Conservation (phyloP, 1,139 yeast species). For the Yamadazyma buinensis region DNA sequence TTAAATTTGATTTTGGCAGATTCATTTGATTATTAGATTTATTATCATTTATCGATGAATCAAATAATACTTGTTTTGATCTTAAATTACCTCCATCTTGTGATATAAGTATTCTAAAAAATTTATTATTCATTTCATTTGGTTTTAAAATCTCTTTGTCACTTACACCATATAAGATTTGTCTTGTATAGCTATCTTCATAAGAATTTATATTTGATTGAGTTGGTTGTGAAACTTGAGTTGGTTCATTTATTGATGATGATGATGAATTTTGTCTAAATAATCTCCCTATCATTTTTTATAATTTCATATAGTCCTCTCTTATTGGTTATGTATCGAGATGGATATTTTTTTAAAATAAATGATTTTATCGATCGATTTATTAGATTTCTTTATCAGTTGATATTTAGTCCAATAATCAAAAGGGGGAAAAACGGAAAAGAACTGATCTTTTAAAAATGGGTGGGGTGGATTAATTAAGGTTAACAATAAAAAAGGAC, state of each 20-base stretch:
- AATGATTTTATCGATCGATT: no score
- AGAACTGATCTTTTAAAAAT: no score
- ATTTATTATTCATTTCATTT: constrained; percentile 27
- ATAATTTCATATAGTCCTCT: no score
- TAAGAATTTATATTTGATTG: constrained; percentile 18
- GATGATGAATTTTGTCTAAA: constrained; percentile 21
- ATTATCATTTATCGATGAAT: constrained; percentile 21
- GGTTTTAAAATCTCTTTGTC: constrained; percentile 28
- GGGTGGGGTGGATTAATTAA: no score
- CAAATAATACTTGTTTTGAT: constrained; percentile 46
- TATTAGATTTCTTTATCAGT: no score
- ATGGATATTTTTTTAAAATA: no score
- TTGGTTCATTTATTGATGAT: constrained; percentile 7
- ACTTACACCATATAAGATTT: constrained; percentile 40
- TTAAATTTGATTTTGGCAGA: constrained; percentile 4
- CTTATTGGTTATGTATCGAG: no score
- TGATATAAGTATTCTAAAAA: constrained; percentile 43
- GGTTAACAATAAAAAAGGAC: no score
- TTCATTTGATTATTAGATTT: not conserved
- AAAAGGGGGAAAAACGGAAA: no score
- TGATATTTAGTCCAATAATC: no score
- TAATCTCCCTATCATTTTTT: constrained; percentile 30
- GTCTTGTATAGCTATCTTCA: constrained; percentile 43
- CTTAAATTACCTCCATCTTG: constrained; percentile 53
- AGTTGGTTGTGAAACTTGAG: constrained; percentile 1